A percentile compares a stretch with the other conserved stretches of the same genome.
These are phyloP conservation scores for Schoenoplectus tabernaemontani DNA, from an alignment of 202 grass and related monocot genomes.

Conservation along the genomic window DNA sequence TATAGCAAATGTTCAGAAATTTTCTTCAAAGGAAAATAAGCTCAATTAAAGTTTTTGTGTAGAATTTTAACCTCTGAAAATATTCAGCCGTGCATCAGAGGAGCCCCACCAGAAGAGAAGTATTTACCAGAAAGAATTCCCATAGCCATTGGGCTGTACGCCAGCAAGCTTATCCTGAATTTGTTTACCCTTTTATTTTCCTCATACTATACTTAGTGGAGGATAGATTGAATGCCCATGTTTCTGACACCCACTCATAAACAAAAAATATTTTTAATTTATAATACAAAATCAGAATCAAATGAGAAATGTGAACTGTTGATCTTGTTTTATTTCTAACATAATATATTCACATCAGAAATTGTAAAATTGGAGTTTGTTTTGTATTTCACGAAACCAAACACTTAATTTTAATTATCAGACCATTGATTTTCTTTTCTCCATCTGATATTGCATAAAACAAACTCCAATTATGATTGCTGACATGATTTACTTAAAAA, in stretches of 20 bases:
- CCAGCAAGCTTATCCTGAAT: constrained; percentile 65
- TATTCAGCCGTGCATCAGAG: constrained; percentile 69
- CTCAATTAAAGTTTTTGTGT: background rate
- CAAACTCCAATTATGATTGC: background rate
- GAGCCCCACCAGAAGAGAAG: constrained; percentile 27
- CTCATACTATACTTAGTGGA: background rate
- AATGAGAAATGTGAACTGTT: background rate
- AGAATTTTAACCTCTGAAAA: constrained; percentile 54
- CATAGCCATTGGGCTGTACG: constrained; percentile 96
- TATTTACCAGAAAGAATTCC: constrained; percentile 96
- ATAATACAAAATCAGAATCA: background rate
- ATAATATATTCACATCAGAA: background rate
- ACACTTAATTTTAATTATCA: background rate
- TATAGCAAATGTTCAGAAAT: background rate
- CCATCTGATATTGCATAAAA: background rate
- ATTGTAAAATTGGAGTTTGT: background rate
- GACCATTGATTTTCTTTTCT: background rate
- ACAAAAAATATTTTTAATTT: background rate
- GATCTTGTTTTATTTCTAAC: background rate
- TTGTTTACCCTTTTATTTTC: background rate
- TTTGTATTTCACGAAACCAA: background rate
- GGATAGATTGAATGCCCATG: background rate
- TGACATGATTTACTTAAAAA: background rate
- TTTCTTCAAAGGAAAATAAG: background rate
- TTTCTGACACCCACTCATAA: background rate